These are phyloP conservation scores for Podospora anserina DNA, from an alignment of 495 filamentous ascomycete species.

Conservation along the genomic window DNA sequence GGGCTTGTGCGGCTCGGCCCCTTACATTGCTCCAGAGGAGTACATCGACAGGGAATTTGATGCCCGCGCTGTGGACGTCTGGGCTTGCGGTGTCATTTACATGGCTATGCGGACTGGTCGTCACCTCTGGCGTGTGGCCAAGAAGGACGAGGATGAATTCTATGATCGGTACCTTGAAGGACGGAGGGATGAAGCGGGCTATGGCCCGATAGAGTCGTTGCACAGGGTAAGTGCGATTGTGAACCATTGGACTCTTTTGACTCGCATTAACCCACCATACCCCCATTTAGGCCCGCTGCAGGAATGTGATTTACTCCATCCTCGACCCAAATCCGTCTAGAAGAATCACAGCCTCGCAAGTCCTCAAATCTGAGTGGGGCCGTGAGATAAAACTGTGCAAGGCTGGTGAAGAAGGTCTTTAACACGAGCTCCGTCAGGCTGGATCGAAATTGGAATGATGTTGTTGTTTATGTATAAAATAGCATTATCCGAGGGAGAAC, in stretches of 20 bases:
- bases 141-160: conserved; percentile 95
- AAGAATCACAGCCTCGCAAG: conserved; percentile 92
- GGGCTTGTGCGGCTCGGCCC: conserved; percentile 91
- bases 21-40: conserved; percentile 97
- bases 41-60: conserved; percentile 95
- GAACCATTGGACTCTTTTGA: background rate
- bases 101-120: conserved; percentile 99
- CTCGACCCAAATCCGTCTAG: conserved; percentile 90
- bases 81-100: conserved; percentile 98
- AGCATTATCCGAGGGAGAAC: background rate
- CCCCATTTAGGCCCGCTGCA: conserved; percentile 74
- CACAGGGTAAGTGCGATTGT: conserved; percentile 69
- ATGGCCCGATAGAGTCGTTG: conserved; percentile 91
- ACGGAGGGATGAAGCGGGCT: conserved; percentile 88
- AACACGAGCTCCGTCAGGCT: conserved; percentile 36
- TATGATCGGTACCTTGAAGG: conserved; percentile 91
- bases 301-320: conserved; percentile 98
- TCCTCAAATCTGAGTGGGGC: conserved; percentile 97
- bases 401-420: conserved; percentile 85
- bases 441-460: background rate
- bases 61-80: conserved; percentile 92
- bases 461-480: conserved; percentile 2
- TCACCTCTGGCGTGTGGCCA: conserved; percentile 93
- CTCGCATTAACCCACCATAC: conserved; percentile 8
- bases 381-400: conserved; percentile 95